Evolutionary conservation across 495 filamentous ascomycete species (phyloP).

Genomic region (Gamarada debralockiae): DNA sequence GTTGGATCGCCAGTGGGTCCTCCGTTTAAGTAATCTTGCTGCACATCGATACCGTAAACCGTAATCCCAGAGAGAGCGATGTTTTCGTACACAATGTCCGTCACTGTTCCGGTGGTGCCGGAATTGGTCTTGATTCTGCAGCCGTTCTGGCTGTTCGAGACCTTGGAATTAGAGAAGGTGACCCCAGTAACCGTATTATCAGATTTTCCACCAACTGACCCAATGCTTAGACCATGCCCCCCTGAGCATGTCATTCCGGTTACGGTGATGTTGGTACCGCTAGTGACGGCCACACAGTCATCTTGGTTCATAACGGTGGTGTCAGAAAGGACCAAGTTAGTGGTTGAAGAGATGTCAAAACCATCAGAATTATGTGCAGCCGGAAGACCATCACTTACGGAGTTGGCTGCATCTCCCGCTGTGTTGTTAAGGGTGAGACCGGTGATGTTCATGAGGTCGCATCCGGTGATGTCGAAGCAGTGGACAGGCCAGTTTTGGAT

Average conservation of each 20-base stretch:
- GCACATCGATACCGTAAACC: conserved; percentile 55
- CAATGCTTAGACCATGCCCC: conserved; percentile 65
- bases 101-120: conserved; percentile 44
- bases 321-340: conserved; percentile 47
- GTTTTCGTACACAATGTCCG: conserved; percentile 51
- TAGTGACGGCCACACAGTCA: conserved; percentile 60
- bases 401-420: conserved; percentile 46
- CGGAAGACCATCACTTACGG: conserved; percentile 24
- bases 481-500: conserved; percentile 60
- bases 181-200: conserved; percentile 57
- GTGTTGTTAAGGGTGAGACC: conserved; percentile 58
- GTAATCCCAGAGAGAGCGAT: conserved; percentile 54
- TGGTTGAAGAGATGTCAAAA: conserved; percentile 50
- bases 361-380: conserved; percentile 62
- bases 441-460: conserved; percentile 42
- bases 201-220: conserved; percentile 58
- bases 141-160: conserved; percentile 49
- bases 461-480: conserved; percentile 51
- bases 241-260: conserved; percentile 46
- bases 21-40: conserved; percentile 46
- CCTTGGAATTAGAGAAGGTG: conserved; percentile 44
- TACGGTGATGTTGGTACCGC: conserved; percentile 55
- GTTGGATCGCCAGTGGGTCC: conserved; percentile 40
- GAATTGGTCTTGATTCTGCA: conserved; percentile 63
- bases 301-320: conserved; percentile 60